Base-by-base conservation (phyloP, 345 rosid genomes). In the Alliaria petiolata region DNA sequence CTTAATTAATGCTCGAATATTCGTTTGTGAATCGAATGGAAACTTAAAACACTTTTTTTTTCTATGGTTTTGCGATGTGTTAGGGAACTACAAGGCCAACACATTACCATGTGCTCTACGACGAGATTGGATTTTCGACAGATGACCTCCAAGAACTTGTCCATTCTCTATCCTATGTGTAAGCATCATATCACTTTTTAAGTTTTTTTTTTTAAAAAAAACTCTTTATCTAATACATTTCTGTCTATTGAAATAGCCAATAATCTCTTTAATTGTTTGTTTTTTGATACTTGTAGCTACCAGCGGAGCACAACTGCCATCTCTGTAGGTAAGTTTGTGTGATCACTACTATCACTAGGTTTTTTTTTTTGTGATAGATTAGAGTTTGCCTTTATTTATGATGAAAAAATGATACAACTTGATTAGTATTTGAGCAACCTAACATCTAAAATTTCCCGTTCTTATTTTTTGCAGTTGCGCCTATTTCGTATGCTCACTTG, bases 301-400 rank as follows among this genome's bases (percentile, higher is more conserved):
- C 98, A 93, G 75, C 80, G 95, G 70, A 90, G 97, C 79, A 89
- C 98, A 1, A 87, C 92, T 17, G 96, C 98, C 53, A 87, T 93
- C 65, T 90, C 97, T 38, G 87, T 89, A 0, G 96, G 97, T 90
- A 78, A 67, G 9, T 34, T 2, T 22, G 25, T 22, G 25, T 22
- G 25, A 22, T 22, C 19, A n/a, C n/a, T n/a, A 47, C n/a, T 11
- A 49, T 47, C 28, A 20, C n/a, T 22, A 22, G 25, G 3, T 1
- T 22, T 22, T 22, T 22, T n/a, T n/a, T n/a, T n/a, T n/a, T n/a
- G n/a, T n/a, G n/a, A n/a, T n/a, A n/a, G n/a, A n/a, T n/a, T n/a
- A n/a, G 25, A 1, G n/a, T n/a, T 9, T 45, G 46, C n/a, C 15
- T 45, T 3, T 16, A 1, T 47, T 3, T 16, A 47, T 2, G 2